phyloP scores from a whole-genome alignment of 345 rosid genomes.

The Psidium guajava region DNA sequence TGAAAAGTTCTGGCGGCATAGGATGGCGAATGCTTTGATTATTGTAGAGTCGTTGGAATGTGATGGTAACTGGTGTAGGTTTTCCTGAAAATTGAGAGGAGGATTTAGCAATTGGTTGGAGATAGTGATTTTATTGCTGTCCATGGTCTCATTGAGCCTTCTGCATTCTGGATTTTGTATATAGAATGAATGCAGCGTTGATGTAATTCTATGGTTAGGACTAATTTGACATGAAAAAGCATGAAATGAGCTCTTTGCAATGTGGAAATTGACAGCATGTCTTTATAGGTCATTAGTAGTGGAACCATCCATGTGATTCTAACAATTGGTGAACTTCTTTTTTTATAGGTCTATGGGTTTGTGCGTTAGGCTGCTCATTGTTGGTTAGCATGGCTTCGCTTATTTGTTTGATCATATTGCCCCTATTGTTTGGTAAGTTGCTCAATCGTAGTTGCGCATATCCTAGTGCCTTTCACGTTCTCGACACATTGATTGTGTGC shows the following conservation, averaged over 20 bases:
- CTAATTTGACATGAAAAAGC: not conserved
- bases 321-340: not conserved
- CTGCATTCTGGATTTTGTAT: not conserved
- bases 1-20: not conserved
- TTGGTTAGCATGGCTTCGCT: constrained; percentile 98
- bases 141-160: not conserved
- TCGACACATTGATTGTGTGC: not conserved
- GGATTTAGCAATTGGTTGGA: not conserved
- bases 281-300: not conserved
- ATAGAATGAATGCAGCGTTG: not conserved
- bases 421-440: constrained; percentile 67
- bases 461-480: not conserved
- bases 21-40: not conserved
- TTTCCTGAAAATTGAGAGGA: not conserved
- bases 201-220: not conserved
- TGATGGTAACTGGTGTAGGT: not conserved
- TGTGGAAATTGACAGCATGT: not conserved
- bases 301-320: not conserved
- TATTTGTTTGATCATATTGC: constrained; percentile 74
- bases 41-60: not conserved
- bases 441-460: not conserved
- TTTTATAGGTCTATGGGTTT: constrained; percentile 57
- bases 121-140: not conserved
- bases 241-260: not conserved
- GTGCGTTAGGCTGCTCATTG: constrained; percentile 93